Percentiles rank a stretch among this genome's conserved stretches.
These are phyloP conservation scores for Pleurotus sapidus DNA, from an alignment of 768 basidiomycete genomes.

Conservation along the genomic window DNA sequence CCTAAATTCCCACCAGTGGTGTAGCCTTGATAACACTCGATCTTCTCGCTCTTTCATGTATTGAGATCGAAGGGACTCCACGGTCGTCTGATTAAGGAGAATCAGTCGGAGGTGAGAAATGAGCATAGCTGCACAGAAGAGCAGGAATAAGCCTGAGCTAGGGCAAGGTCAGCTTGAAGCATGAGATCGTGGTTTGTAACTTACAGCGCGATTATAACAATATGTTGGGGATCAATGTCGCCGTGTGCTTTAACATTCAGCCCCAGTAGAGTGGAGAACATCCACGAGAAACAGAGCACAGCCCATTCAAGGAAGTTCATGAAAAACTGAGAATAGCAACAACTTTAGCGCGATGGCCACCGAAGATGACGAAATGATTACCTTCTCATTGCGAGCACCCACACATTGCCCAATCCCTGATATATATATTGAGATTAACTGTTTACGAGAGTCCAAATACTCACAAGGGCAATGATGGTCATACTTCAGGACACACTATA, in stretches of 20 bases:
- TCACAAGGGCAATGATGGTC: constrained; percentile 91
- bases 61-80: constrained; percentile 66
- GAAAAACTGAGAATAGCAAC: constrained; percentile 59
- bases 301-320: constrained; percentile 74
- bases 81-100: constrained; percentile 65
- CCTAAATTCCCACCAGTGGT: constrained; percentile 54
- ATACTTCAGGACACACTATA: constrained; percentile 75
- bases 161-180: not conserved
- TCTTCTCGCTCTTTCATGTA: constrained; percentile 66
- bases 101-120: constrained; percentile 62
- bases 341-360: not conserved
- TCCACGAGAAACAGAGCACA: constrained; percentile 58
- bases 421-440: not conserved
- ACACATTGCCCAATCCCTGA: constrained; percentile 93
- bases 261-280: constrained; percentile 56
- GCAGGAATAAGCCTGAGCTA: constrained; percentile 66
- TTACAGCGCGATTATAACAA: constrained; percentile 74
- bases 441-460: constrained; percentile 19
- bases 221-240: constrained; percentile 60
- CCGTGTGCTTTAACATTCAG: constrained; percentile 37
- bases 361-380: constrained; percentile 17
- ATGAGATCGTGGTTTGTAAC: constrained; percentile 23
- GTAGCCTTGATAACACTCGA: constrained; percentile 43
- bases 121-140: constrained; percentile 65
- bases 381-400: constrained; percentile 89